These are phyloP conservation scores for Didymella exigua DNA, from an alignment of 2,329 filamentous ascomycete species.

Conservation along the genomic window DNA sequence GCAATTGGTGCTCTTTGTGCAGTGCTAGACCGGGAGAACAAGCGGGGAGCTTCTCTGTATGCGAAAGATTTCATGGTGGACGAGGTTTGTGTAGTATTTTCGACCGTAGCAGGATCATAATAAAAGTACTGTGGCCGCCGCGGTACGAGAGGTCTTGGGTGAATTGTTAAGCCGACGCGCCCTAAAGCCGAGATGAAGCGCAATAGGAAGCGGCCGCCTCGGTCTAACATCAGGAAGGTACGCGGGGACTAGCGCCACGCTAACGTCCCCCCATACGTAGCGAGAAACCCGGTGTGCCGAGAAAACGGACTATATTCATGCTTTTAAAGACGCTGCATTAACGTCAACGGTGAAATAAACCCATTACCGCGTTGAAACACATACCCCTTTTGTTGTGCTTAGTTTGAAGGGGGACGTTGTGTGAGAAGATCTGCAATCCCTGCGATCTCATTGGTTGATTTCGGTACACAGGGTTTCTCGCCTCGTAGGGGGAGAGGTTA, in stretches of 20 bases:
- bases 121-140: conserved; percentile 27
- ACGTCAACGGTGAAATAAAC: no score
- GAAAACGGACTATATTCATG: no score
- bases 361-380: no score
- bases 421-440: no score
- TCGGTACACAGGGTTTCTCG: no score
- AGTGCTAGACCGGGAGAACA: conserved; percentile 32
- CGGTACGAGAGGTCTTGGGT: conserved; percentile 17
- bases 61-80: conserved; percentile 40
- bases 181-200: background rate
- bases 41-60: conserved; percentile 38
- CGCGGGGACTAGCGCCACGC: conserved; percentile 23
- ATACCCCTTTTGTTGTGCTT: no score
- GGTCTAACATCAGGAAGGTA: conserved; percentile 22
- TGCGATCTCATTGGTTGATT: no score
- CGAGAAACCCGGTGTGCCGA: no score
- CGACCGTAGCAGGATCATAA: conserved; percentile 30
- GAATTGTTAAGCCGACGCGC: conserved; percentile 14
- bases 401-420: no score
- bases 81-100: conserved; percentile 13
- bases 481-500: no score
- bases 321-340: no score
- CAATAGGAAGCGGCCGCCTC: conserved; percentile 10
- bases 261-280: no score
- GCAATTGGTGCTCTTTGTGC: conserved; percentile 32